phyloP scores from a whole-genome alignment of 306 rosid genomes.

The Quillaja saponaria region DNA sequence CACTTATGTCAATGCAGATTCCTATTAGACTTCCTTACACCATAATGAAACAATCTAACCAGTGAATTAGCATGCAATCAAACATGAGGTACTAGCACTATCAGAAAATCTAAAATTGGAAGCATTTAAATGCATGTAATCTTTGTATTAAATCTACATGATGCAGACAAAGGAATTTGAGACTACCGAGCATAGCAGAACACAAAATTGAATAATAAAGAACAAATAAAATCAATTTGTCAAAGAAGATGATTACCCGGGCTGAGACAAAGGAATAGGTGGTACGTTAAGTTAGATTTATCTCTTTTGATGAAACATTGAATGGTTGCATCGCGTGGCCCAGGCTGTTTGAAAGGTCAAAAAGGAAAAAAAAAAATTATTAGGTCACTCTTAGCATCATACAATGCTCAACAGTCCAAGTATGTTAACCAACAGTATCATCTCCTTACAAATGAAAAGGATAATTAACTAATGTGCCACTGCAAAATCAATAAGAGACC shows the following conservation, averaged over 20 bases:
- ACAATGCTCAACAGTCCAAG: not conserved
- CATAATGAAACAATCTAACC: too few relatives aligned
- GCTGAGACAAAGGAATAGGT: constrained; percentile 74
- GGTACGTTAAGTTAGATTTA: constrained; percentile 80
- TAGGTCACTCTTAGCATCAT: constrained; percentile 14
- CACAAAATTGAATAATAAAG: not conserved
- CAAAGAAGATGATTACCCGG: constrained; percentile 50
- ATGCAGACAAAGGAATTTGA: not conserved
- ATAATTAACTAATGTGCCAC: constrained; percentile 12
- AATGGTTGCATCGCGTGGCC: constrained; percentile 70
- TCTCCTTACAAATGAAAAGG: constrained; percentile 10
- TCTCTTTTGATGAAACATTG: constrained; percentile 88
- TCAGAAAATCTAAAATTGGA: too few relatives aligned
- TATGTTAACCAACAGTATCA: constrained; percentile 1
- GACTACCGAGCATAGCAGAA: not conserved
- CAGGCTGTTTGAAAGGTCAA: constrained; percentile 72
- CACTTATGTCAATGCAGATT: too few relatives aligned
- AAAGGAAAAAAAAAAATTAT: not conserved
- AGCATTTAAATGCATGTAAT: too few relatives aligned
- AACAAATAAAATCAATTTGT: constrained; percentile 1
- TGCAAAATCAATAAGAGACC: constrained; percentile 37
- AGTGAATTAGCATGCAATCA: too few relatives aligned
- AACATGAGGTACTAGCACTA: too few relatives aligned
- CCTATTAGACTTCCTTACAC: too few relatives aligned
- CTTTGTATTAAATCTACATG: too few relatives aligned